Evolutionary conservation across 345 rosid species (phyloP), one percentile per base, ranked within the genome.

Genomic region (Limnanthes douglasii): DNA sequence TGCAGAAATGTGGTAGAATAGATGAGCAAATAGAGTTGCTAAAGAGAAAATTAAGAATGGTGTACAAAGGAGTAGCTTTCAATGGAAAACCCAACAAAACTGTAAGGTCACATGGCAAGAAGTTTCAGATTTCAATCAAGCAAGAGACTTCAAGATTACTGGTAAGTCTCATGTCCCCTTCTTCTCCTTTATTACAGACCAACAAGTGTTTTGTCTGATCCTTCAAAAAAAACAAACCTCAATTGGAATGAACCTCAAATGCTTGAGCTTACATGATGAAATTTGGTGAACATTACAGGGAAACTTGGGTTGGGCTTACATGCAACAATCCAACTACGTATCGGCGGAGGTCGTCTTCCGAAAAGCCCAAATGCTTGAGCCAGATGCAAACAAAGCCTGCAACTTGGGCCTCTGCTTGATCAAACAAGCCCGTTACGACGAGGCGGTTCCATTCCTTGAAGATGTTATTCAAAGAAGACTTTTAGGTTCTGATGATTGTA

Each of bases 241-340:
- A n/a, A n/a, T n/a, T n/a, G n/a, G n/a, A n/a, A n/a, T n/a, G n/a
- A n/a, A n/a, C n/a, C n/a, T n/a, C n/a, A n/a, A 45, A 47, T 29
- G 19, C 44, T 1, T 27, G 21, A 23, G 14, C 18, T 21, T n/a
- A 38, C 32, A 43, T 15, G 31, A 32, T 38, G 59, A 37, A 1
- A 26, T 26, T 2, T 26, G 30, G n/a, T n/a, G n/a, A n/a, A 26
- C 24, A 15, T 38, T 15, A 13, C 53, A 78, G 98, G 98, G 96
- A 12, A 84, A 84, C 63, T 66, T 90, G 47, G 96, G 93, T 4
- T 90, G 93, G 96, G 98, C 98, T 23, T 78, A 90, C 46, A 84
- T 84, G 96, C 98, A 84, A 37, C 66, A 70, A 44, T 54, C 15
- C 3, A 77, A 80, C 47, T 84, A 52, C 31, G 11, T 61, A 23